These are phyloP conservation scores for Ceratonia siliqua DNA, from an alignment of 306 rosid genomes.

Conservation along the genomic window DNA sequence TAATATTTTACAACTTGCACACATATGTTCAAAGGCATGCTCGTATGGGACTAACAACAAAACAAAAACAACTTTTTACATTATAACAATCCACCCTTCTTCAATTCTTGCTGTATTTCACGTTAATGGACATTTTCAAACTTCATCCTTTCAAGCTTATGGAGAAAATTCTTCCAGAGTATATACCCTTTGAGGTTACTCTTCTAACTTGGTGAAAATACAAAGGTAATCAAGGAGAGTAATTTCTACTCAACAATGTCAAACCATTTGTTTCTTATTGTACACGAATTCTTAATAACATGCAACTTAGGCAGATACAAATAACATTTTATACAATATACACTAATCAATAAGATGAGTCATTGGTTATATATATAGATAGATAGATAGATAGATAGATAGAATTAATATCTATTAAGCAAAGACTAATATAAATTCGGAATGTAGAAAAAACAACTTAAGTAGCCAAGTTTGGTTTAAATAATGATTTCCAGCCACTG, in stretches of 20 bases:
- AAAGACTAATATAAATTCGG: neutral
- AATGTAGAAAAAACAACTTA: neutral
- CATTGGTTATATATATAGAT: no score
- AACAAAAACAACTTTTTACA: neutral
- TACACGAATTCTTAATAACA: no score
- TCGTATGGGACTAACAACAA: neutral
- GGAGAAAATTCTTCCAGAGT: neutral
- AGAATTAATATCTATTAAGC: no score
- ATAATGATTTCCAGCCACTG: slow-evolving; percentile 5
- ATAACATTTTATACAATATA: no score
- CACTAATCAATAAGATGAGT: no score
- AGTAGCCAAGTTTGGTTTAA: slow-evolving; percentile 8
- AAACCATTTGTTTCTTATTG: no score
- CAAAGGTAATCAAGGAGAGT: no score
- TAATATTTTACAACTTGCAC: neutral
- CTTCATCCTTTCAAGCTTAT: neutral
- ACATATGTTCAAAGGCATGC: neutral
- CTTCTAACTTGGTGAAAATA: no score
- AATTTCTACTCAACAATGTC: no score
- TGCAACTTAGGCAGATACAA: no score
- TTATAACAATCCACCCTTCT: neutral
- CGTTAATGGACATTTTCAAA: neutral
- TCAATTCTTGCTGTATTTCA: neutral
- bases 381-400: no score
- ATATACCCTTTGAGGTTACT: neutral